Evolutionary conservation across 129 eudicot species (phyloP).

Genomic region (Flaveria trinervia): DNA sequence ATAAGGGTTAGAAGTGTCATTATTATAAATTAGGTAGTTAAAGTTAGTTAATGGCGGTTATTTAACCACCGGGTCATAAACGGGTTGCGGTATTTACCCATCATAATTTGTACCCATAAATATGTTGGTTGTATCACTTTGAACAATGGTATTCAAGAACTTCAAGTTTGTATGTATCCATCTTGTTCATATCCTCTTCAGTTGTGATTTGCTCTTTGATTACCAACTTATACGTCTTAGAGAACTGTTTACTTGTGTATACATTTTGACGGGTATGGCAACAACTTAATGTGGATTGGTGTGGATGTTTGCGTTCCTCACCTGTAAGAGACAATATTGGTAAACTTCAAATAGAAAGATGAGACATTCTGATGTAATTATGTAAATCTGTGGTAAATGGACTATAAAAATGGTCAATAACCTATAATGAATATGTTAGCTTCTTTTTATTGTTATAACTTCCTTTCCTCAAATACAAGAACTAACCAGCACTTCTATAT

Average conservation of each 20-base stretch:
- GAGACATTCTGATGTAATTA: not conserved
- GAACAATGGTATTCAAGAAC: too few species aligned
- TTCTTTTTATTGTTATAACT: not conserved
- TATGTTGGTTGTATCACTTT: too few species aligned
- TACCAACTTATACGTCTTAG: too few species aligned
- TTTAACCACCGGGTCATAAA: too few species aligned
- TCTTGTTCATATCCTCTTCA: too few species aligned
- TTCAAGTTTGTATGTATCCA: too few species aligned
- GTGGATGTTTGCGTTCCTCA: not conserved
- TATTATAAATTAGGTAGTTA: too few species aligned
- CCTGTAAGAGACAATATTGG: not conserved
- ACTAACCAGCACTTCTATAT: not conserved
- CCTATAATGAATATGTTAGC: not conserved
- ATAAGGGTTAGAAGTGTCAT: too few species aligned
- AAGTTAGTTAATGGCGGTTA: too few species aligned
- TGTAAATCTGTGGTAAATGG: conserved; percentile 15
- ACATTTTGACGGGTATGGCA: not conserved
- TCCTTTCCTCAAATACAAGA: not conserved
- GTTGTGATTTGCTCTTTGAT: too few species aligned
- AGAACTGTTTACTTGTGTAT: not conserved
- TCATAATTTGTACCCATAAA: too few species aligned
- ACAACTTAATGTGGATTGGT: not conserved
- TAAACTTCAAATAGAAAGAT: not conserved
- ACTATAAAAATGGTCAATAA: not conserved
- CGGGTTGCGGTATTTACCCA: too few species aligned